Conservation (phyloP, 2,329 filamentous ascomycete genomes). For the Boeremia exigua region DNA sequence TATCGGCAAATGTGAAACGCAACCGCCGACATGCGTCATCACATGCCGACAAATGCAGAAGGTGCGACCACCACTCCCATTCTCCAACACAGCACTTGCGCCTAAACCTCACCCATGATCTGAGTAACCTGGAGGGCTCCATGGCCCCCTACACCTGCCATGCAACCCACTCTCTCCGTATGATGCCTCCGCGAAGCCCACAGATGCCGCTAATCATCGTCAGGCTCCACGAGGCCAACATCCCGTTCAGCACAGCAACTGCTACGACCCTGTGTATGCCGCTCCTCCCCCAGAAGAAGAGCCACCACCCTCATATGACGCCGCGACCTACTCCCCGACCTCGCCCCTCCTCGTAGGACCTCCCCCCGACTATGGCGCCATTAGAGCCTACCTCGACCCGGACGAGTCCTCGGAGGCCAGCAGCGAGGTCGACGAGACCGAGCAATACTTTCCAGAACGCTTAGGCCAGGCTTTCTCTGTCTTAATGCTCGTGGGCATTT, state of each 20-base stretch:
- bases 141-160: conserved; percentile 9
- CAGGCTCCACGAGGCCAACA: conserved; percentile 16
- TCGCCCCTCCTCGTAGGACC: conserved; percentile 41
- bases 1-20: conserved; percentile 16
- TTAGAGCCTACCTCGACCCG: conserved; percentile 33
- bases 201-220: conserved; percentile 12
- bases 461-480: conserved; percentile 39
- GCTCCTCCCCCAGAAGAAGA: conserved; percentile 29
- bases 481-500: conserved; percentile 33
- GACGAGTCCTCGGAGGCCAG: conserved; percentile 40
- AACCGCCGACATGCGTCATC: conserved; percentile 21
- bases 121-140: neutral
- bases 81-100: neutral
- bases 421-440: conserved; percentile 34
- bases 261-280: conserved; percentile 12
- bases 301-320: conserved; percentile 44
- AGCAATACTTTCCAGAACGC: conserved; percentile 36
- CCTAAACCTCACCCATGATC: conserved; percentile 3
- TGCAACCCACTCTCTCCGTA: conserved; percentile 6
- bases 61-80: conserved; percentile 17
- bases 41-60: conserved; percentile 25
- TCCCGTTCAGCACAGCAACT: conserved; percentile 20
- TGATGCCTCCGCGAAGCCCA: neutral
- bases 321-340: conserved; percentile 31
- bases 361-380: conserved; percentile 40